Evolutionary conservation across 768 basidiomycete genomes (phyloP).

Genomic region (Piloderma croceum): DNA sequence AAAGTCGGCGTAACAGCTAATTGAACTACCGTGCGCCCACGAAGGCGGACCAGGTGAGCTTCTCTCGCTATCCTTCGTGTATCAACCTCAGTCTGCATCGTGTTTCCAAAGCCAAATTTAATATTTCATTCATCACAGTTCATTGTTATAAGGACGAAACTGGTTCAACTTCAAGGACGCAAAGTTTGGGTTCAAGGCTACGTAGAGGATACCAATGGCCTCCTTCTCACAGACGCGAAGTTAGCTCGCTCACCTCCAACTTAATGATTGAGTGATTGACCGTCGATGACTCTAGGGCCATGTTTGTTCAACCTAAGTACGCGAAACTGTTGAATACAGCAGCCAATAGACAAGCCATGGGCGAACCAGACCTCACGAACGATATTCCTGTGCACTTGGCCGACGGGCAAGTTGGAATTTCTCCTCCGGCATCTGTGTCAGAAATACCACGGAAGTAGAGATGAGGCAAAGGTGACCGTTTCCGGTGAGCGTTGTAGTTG

Average conservation of each 20-base stretch:
- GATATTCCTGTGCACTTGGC: conserved; percentile 20
- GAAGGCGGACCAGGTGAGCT: conserved; percentile 73
- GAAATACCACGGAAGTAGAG: too few species aligned
- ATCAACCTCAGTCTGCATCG: neutral
- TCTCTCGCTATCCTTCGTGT: too few species aligned
- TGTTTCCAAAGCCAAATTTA: too few species aligned
- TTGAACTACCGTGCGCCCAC: conserved; percentile 86
- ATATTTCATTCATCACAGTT: conserved; percentile 55
- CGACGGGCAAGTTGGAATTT: conserved; percentile 22
- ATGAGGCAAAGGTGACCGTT: too few species aligned
- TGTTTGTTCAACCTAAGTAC: conserved; percentile 88
- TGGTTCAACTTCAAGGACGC: conserved; percentile 67
- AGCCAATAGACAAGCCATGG: conserved; percentile 59
- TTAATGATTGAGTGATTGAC: too few species aligned
- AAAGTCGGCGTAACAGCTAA: conserved; percentile 92
- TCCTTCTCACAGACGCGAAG: conserved; percentile 76
- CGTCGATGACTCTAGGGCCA: conserved; percentile 60
- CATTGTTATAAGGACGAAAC: conserved; percentile 68
- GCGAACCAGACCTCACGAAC: conserved; percentile 38
- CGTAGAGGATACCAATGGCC: conserved; percentile 80
- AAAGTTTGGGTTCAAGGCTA: conserved; percentile 67
- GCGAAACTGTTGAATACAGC: conserved; percentile 66
- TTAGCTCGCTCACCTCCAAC: conserved; percentile 35
- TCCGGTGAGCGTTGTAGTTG: too few species aligned
- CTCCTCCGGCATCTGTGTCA: too few species aligned